Conservation (phyloP, 148 eudicot genomes). For the Rhododendron kiyosumense region DNA sequence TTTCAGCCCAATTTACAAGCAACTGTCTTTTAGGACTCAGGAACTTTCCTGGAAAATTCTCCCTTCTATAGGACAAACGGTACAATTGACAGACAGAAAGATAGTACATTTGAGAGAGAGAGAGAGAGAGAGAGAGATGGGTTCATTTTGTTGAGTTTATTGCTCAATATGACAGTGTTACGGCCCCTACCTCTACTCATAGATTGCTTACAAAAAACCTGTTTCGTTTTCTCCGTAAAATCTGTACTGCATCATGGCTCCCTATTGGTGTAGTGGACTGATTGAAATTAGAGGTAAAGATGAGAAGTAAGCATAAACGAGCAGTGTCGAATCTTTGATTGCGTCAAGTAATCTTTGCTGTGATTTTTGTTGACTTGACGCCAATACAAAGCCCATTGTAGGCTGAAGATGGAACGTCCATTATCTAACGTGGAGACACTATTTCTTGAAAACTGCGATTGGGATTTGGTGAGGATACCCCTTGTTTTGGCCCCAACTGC, state of each 20-base stretch:
- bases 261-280: background rate
- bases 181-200: background rate
- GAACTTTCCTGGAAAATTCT: slow-evolving; percentile 30
- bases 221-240: background rate
- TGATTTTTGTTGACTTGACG: background rate
- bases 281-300: background rate
- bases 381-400: background rate
- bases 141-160: background rate
- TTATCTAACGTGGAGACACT: background rate
- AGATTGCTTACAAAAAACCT: background rate
- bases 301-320: background rate
- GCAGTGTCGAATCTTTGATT: background rate
- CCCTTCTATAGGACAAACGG: slow-evolving; percentile 4
- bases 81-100: background rate
- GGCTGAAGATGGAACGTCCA: background rate
- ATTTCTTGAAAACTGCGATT: background rate
- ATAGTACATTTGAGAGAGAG: background rate
- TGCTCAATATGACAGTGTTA: background rate
- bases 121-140: background rate
- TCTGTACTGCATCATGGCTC: background rate
- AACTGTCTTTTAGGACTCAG: background rate
- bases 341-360: background rate
- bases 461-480: background rate
- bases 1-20: background rate
- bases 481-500: background rate